Base-by-base conservation (phyloP, 2,329 filamentous ascomycete genomes). In the Beauveria caledonica region DNA sequence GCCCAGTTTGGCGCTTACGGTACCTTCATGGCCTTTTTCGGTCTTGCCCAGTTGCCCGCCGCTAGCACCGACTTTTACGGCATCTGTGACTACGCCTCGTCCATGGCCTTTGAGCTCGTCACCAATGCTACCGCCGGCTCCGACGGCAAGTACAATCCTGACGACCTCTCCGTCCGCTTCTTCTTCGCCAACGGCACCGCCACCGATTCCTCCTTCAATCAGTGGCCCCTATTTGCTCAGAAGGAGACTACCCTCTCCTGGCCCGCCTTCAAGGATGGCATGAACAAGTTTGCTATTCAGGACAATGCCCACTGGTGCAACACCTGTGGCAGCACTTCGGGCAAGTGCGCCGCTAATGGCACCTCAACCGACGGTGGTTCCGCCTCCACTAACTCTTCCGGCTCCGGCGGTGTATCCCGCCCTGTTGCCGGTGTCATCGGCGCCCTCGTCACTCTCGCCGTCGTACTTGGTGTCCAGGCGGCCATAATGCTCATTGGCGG, bases 361-460 rank as follows among this genome's bases (percentile, higher is more conserved):
- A 67, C 67, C 19, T 66, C 58, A 6, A 63, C 68, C 3, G 60
- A 67, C 25, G 68, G 68, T n/a, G 62, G 65, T 19, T 64, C 63
- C 50, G 54, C 62, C 19, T 62, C 69, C 23, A 65, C 67, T 6
- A 49, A 51, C n/a, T 62, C 62, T 23, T 62, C 63, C 42, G 64
- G 67, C 21, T 71, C 74, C 6, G 46, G 52, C 44, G 80, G 82
- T 9, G 78, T 95, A 29, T 88, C 86, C 55, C 83, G 79, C 42
- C 80, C 84, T 6, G 85, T 92, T n/a, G 90, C 89, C 0, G 90
- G 91, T 56, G 90, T 93, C 5, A 92, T 95, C 55, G 86, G 90
- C 49, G 89, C 91, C 48, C 72, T 92, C 64, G 78, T 89, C 42
- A 82, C 81, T 0, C 71, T 84, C 5, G 75, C 76, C 10, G 78